Conservation (phyloP, 306 rosid genomes). For the Malus domestica region ASM211411v1 NC_041790.1:473001-473500, state of each 20-base stretch:
- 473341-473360: slow-evolving; percentile 82
- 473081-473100: slow-evolving; percentile 87
- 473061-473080: slow-evolving; percentile 96
- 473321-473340: slow-evolving; percentile 88
- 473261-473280: slow-evolving; percentile 66
- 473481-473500: slow-evolving; percentile 93
- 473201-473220: slow-evolving; percentile 56
- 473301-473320: slow-evolving; percentile 91
- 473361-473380: slow-evolving; percentile 84
- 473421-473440: slow-evolving; percentile 70
- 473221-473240: slow-evolving; percentile 87
- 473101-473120: slow-evolving; percentile 95
- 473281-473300: slow-evolving; percentile 90
- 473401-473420: slow-evolving; percentile 76
- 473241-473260: slow-evolving; percentile 56
- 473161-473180: slow-evolving; percentile 59
- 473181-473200: slow-evolving; percentile 70
- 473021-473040: slow-evolving; percentile 54
- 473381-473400: slow-evolving; percentile 89
- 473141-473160: slow-evolving; percentile 87
- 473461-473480: slow-evolving; percentile 90
- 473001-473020: slow-evolving; percentile 81
- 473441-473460: slow-evolving; percentile 84
- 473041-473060: slow-evolving; percentile 59
- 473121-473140: slow-evolving; percentile 89